phyloP scores from a whole-genome alignment of 768 basidiomycete genomes.

The Leccinum fibrillosum region DNA sequence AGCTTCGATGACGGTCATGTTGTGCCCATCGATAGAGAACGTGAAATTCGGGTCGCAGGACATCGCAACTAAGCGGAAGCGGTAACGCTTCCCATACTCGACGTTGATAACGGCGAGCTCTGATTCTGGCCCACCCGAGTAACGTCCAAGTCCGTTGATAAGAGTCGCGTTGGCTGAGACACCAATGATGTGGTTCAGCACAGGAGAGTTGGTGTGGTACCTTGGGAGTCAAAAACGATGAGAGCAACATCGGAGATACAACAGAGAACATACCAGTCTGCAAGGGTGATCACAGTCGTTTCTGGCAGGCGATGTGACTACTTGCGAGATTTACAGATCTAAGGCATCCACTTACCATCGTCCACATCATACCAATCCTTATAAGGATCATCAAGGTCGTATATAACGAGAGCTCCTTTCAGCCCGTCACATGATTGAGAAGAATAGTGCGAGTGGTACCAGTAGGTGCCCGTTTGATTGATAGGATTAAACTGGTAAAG shows the following conservation, averaged over 20 bases:
- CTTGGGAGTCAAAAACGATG: constrained; percentile 5
- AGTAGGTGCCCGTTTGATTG: constrained; percentile 29
- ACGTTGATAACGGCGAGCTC: constrained; percentile 40
- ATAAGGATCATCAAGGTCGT: constrained; percentile 41
- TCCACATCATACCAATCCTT: constrained; percentile 41
- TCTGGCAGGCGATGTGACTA: constrained; percentile 12
- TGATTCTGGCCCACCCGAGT: constrained; percentile 33
- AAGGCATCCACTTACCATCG: constrained; percentile 30
- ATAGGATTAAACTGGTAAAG: constrained; percentile 15
- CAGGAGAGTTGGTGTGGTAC: constrained; percentile 22
- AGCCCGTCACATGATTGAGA: constrained; percentile 40
- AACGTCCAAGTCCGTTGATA: constrained; percentile 32
- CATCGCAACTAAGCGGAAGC: constrained; percentile 46
- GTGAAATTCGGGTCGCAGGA: constrained; percentile 42
- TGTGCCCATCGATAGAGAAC: constrained; percentile 48
- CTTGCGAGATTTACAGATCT: not conserved
- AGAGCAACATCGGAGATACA: not conserved
- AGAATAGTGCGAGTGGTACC: constrained; percentile 38
- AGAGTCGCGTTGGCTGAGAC: constrained; percentile 21
- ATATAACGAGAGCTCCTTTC: constrained; percentile 39
- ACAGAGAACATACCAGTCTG: constrained; percentile 21
- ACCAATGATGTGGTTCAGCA: constrained; percentile 18
- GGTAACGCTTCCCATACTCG: constrained; percentile 38
- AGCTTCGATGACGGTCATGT: constrained; percentile 40
- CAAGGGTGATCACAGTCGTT: constrained; percentile 22